Base-by-base conservation (phyloP, 768 basidiomycete species). In the Macrolepiota albuminosa region DNA sequence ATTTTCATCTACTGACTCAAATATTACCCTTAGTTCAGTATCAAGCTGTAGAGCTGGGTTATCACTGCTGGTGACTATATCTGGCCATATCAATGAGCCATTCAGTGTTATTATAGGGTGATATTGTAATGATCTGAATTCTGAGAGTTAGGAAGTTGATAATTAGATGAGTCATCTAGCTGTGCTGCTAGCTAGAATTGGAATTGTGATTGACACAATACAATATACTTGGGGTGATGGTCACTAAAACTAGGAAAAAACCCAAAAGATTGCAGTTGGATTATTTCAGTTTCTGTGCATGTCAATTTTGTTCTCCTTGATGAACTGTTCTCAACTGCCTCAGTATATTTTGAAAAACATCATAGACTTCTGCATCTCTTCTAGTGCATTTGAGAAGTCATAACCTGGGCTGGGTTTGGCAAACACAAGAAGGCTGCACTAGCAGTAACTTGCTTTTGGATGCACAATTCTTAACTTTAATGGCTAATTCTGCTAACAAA, bases 371-470 rank as follows among this genome's bases (percentile, higher is more conserved):
- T 13, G 53, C 61, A 26, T 72, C 69, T 36, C 66, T 69, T 68
- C 61, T 66, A 3, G 45, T 64, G 63, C 64, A 69, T 61, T 64
- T 70, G 68, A 70, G 51, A 67, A 73, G 61, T 63, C 68, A 71
- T 71, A 63, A 58, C 65, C 61, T 68, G 14, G 81, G 81, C 63
- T 81, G 83, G 24, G 80, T 71, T 67, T 83, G 85, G 24, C 79
- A 77, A 1, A 76, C 76, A 58, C 73, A 72, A 29, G 83, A 80
- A 2, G 85, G 76, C 33, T 73, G 75, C 43, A 90, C 78, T 9
- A 84, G 84, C 2, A 87, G 86, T 49, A 89, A 73, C 31, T 74
- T 84, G 72, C 78, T 85, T 70, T 88, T 85, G 73, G 84, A 87
- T 16, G 83, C 86, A 76, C 86, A 89, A 72, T 90, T 82, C 75